Percentiles rank a stretch among this genome's conserved stretches.
phyloP scores from a whole-genome alignment of 495 filamentous ascomycete species.

The Talaromyces liani region DNA sequence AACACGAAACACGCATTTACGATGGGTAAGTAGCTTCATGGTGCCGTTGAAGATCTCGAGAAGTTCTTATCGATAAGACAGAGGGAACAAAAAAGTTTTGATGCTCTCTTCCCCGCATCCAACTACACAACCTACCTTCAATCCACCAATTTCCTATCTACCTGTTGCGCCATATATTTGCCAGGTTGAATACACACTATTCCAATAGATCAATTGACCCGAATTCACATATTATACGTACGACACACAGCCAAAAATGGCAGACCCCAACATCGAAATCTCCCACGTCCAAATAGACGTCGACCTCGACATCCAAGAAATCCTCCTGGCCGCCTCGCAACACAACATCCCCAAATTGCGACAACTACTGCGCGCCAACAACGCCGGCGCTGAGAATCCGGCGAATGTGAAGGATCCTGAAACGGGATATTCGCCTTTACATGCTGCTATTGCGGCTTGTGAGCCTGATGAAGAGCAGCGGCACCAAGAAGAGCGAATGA shows the following conservation, averaged over 20 bases:
- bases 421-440: slow-evolving; percentile 80
- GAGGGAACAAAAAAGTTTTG: neutral
- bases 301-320: slow-evolving; percentile 38
- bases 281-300: slow-evolving; percentile 18
- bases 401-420: slow-evolving; percentile 77
- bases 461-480: slow-evolving; percentile 35
- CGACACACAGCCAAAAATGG: neutral
- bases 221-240: no score
- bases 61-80: slow-evolving; percentile 1
- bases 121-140: neutral
- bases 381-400: slow-evolving; percentile 32
- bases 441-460: slow-evolving; percentile 83
- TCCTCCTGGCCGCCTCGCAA: slow-evolving; percentile 76
- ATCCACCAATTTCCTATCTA: no score
- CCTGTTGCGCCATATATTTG: no score
- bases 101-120: neutral
- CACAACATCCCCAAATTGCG: slow-evolving; percentile 74
- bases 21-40: no score
- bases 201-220: no score
- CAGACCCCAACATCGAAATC: slow-evolving; percentile 1
- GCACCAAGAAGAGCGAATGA: slow-evolving; percentile 12
- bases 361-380: slow-evolving; percentile 57
- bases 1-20: no score
- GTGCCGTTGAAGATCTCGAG: no score
- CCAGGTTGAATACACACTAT: no score